Evolutionary conservation across 2,329 filamentous ascomycete species (phyloP).

Genomic region (Sporothrix luriei): DNA sequence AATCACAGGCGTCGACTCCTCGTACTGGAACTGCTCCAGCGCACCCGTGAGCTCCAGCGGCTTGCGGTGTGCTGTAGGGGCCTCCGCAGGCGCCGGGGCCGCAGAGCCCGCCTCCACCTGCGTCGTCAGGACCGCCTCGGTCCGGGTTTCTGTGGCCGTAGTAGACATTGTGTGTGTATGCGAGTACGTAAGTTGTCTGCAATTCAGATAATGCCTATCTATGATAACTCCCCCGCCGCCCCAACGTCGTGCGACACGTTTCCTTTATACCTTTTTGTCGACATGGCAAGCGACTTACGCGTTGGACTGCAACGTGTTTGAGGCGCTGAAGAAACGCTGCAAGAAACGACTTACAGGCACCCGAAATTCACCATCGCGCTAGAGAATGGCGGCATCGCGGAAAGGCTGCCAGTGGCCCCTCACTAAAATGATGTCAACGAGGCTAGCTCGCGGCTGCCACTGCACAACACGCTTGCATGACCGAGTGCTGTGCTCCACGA

Average conservation of each 20-base stretch:
- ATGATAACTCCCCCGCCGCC: no score
- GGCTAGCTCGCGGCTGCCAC: background rate
- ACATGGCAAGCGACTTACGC: background rate
- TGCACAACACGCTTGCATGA: background rate
- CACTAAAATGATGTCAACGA: constrained; percentile 24
- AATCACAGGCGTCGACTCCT: constrained; percentile 58
- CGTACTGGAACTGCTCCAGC: constrained; percentile 49
- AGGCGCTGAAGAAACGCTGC: background rate
- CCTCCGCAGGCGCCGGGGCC: background rate
- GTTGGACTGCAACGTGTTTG: background rate
- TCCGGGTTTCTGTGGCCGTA: constrained; percentile 10
- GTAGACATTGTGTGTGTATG: constrained; percentile 4
- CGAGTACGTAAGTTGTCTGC: background rate
- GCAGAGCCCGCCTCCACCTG: constrained; percentile 9
- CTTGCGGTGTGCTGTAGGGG: constrained; percentile 25
- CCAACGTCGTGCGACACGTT: background rate
- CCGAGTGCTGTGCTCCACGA: background rate
- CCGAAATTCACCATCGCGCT: constrained; percentile 10
- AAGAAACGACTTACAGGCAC: background rate
- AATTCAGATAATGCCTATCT: no score
- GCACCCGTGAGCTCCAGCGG: constrained; percentile 41
- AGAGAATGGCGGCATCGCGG: constrained; percentile 15
- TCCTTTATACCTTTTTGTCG: constrained; percentile 8
- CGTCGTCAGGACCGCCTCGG: constrained; percentile 12
- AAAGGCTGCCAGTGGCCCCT: background rate